Evolutionary conservation across 352 stramenopile species (phyloP).

Genomic region (Phytophthora sp.): DNA sequence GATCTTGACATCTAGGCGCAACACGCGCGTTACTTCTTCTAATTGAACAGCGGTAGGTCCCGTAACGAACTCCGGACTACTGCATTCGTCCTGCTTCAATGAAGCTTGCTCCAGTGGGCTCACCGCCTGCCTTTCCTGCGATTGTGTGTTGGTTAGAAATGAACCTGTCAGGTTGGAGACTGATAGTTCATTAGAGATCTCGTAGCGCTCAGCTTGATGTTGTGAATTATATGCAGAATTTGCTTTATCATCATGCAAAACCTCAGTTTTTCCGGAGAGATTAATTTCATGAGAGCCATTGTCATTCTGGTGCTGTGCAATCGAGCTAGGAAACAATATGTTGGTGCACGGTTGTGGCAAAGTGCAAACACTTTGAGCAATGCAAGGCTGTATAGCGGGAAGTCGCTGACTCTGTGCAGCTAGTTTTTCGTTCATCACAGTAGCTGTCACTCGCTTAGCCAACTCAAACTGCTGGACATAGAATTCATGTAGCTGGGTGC

Average conservation of each 20-base stretch:
- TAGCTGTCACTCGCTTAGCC: slow-evolving; percentile 43
- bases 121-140: neutral
- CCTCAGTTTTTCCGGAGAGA: no score
- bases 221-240: slow-evolving; percentile 35
- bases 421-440: slow-evolving; percentile 61
- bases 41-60: neutral
- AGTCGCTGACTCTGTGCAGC: slow-evolving; percentile 7
- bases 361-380: neutral
- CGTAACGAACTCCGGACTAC: neutral
- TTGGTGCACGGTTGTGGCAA: neutral
- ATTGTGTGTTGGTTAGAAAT: slow-evolving; percentile 38
- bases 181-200: slow-evolving; percentile 26
- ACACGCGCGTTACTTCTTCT: neutral
- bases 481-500: slow-evolving; percentile 22
- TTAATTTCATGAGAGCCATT: neutral
- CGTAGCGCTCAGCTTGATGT: slow-evolving; percentile 54
- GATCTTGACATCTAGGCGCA: slow-evolving; percentile 8
- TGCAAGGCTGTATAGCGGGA: slow-evolving; percentile 10
- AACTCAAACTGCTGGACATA: slow-evolving; percentile 43
- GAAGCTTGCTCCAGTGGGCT: neutral
- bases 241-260: neutral
- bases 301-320: neutral
- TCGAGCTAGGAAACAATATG: neutral
- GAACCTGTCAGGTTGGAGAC: slow-evolving; percentile 41
- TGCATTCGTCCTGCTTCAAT: slow-evolving; percentile 24